phyloP scores from a whole-genome alignment of 768 basidiomycete genomes.

The Suillus fuscotomentosus region DNA sequence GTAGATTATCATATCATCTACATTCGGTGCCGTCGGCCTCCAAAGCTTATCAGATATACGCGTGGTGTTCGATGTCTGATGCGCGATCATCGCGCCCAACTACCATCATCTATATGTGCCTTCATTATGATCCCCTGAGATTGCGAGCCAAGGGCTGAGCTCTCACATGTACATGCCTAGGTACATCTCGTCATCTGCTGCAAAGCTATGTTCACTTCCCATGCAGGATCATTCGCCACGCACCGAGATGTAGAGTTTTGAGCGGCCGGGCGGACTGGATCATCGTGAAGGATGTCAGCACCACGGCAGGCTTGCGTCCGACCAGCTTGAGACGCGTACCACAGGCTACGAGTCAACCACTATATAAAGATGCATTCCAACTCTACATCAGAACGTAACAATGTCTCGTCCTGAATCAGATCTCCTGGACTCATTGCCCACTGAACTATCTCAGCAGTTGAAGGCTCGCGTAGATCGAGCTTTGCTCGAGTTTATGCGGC shows the following conservation, averaged over 20 bases:
- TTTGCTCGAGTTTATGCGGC: slow-evolving; percentile 1
- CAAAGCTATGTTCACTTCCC: not conserved
- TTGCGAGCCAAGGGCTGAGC: not conserved
- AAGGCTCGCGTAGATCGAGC: not conserved
- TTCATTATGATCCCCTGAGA: not conserved
- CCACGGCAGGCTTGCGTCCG: not conserved
- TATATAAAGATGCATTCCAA: not conserved
- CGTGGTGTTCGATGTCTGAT: not conserved
- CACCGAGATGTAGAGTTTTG: not conserved
- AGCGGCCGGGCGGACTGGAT: not conserved
- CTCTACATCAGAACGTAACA: not conserved
- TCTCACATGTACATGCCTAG: not conserved
- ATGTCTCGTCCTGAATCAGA: not conserved
- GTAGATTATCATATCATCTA: not conserved
- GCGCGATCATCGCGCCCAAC: not conserved
- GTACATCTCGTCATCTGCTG: not conserved
- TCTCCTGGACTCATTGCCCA: not conserved
- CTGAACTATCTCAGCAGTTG: slow-evolving; percentile 1
- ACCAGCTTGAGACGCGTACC: not conserved
- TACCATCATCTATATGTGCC: not conserved
- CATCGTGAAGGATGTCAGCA: not conserved
- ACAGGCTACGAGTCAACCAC: not conserved
- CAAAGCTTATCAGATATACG: not conserved
- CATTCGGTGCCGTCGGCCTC: not conserved
- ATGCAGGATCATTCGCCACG: not conserved